Evolutionary conservation across 2,329 filamentous ascomycete genomes (phyloP), one percentile per base, ranked within the genome.

Genomic region (Fusarium sp.): DNA sequence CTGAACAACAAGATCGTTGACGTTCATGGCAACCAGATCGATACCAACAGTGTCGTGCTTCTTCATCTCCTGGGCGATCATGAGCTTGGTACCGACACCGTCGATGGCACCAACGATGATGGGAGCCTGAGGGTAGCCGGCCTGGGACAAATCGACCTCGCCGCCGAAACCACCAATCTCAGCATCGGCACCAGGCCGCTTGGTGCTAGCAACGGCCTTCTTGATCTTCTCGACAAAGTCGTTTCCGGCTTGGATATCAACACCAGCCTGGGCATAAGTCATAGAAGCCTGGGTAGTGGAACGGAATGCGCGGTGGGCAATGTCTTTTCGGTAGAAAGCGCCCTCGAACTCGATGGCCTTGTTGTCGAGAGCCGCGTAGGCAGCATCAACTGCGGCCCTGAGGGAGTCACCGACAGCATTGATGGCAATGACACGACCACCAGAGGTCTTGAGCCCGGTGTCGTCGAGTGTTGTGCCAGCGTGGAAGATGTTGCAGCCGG

Each of bases 11-110:
- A 99, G 84, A 73, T 99, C 95, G 77, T 99, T 99, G 74, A 98
- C 95, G 76, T 97, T 98, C 94, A 98, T 98, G 67, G 95, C 95
- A 5, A 99, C 95, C 32, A 99, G 85, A 75, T 99, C 95, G 70
- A 99, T 93, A 59, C 95, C 95, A 10, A 99, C 94, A 4, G 93
- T 97, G 76, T 94, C 89, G 78, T 97, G 95, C 79, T 96, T 92
- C 70, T 88, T 85, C 80, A 96, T 91, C 11, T 88, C 86, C 75
- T 97, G 94, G 0, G 95, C 95, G 72, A 99, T 92, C 84, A 96
- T 96, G 70, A 98, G 89, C 81, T 98, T 98, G 44, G 94, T 98
- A 58, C 94, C 95, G 34, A 98, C 93, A 48, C 95, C 95, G 74
- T 99, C 95, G 65, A 97, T 98, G 58, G 93, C 93, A 52, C 91